A percentile compares a stretch with the other conserved stretches of the same genome.
Evolutionary conservation across 768 basidiomycete genomes (phyloP).

Genomic region (Suillus alpinus): DNA sequence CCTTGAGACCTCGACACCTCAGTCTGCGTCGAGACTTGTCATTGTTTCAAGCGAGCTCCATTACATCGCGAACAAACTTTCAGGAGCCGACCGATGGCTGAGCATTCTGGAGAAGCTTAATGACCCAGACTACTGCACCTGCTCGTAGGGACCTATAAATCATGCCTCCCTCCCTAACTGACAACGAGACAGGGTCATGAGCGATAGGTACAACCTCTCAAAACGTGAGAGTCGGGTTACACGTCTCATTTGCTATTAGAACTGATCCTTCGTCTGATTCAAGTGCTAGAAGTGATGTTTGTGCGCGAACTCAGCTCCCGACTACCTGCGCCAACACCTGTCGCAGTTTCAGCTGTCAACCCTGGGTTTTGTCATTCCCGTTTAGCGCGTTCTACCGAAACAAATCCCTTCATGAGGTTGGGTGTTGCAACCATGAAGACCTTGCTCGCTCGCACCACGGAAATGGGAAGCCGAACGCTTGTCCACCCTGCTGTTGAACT

Average conservation of each 20-base stretch:
- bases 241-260: background rate
- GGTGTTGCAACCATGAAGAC: constrained; percentile 1
- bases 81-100: constrained; percentile 4
- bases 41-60: constrained; percentile 32
- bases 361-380: constrained; percentile 33
- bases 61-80: constrained; percentile 10
- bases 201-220: constrained; percentile 20
- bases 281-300: constrained; percentile 33
- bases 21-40: constrained; percentile 25
- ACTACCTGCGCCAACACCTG: constrained; percentile 17
- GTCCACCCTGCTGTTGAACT: constrained; percentile 28
- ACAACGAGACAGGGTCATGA: constrained; percentile 8
- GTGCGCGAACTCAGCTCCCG: constrained; percentile 29
- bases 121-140: constrained; percentile 20
- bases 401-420: constrained; percentile 3
- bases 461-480: constrained; percentile 33
- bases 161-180: background rate
- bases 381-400: constrained; percentile 15
- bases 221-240: constrained; percentile 19
- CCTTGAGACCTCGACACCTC: constrained; percentile 18
- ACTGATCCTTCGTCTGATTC: background rate
- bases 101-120: constrained; percentile 27
- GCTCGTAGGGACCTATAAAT: constrained; percentile 12
- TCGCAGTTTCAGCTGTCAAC: constrained; percentile 25
- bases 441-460: constrained; percentile 23